Base-by-base conservation (phyloP, 23 red algal genomes). In the Chondrus crispus region DNA sequence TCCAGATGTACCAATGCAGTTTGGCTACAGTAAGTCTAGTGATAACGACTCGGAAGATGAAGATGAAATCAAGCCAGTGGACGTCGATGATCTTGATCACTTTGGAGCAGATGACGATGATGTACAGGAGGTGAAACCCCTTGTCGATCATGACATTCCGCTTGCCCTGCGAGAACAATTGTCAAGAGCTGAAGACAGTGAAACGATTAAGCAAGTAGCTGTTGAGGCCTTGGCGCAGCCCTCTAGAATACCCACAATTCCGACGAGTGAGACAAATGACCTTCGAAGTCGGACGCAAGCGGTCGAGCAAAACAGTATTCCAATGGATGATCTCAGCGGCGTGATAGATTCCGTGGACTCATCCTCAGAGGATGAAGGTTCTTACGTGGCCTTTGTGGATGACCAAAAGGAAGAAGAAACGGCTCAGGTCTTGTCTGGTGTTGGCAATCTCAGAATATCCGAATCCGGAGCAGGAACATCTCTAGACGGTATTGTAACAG, bases 51-150 rank as follows among this genome's bases (percentile, higher is more conserved):
- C 42, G 2, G 87, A 90, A 45, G 87, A 92, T 46, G 89, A 92
- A 55, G 89, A 84, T 5, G 89, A 92, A 57, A 84, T 92, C 46
- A 75, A 84, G 51, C 55, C 89, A 2, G 89, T 92, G 37, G 89
- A 92, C 46, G 75, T 92, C 4, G 89, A 84, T 40, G 89, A 84
- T 57, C 49, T 92, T 22, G 76, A 69, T 46, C 89, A 92, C 18
- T 92, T 92, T 73, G 89, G 73, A 30, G 89, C 77, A 36, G 89
- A 92, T 46, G 89, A 92, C 44, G 89, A 92, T 71, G 77, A 92
- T 54, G 89, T 60, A 3, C 63, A 63, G 49, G 52, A 92, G 54
- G 79, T 79, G 26, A 92, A 63, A 60, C 41, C 76, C 1, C 66
- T 83, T 24, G 51, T 83, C 3, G 89, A 92, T 58, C 89, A 92